These are phyloP conservation scores for Macrolepiota dolichaula DNA, from an alignment of 768 basidiomycete species.

Conservation along the genomic window DNA sequence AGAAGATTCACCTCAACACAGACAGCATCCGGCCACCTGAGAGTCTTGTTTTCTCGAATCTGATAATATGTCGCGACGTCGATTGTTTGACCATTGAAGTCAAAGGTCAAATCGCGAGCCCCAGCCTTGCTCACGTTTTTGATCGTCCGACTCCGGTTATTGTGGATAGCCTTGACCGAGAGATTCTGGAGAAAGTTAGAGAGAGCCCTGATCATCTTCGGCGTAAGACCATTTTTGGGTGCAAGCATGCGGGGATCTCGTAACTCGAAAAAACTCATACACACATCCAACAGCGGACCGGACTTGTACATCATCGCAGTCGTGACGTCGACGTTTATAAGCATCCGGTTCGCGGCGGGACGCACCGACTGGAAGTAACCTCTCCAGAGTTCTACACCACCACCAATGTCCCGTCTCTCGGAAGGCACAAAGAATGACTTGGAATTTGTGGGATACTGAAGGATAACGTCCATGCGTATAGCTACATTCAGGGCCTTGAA, in stretches of 20 bases:
- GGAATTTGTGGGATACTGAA: conserved; percentile 70
- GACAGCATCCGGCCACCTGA: conserved; percentile 59
- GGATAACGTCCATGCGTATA: conserved; percentile 73
- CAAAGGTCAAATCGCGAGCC: conserved; percentile 53
- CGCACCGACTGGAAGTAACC: conserved; percentile 82
- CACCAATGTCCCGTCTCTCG: conserved; percentile 55
- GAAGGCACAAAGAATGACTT: conserved; percentile 71
- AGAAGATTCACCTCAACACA: conserved; percentile 59
- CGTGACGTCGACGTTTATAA: conserved; percentile 80
- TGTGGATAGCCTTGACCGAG: conserved; percentile 34
- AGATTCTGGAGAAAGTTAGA: conserved; percentile 38
- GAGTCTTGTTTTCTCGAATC: conserved; percentile 43
- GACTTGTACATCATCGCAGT: conserved; percentile 76
- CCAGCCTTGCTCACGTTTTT: conserved; percentile 55
- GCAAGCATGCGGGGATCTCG: conserved; percentile 22
- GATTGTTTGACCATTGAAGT: conserved; percentile 50
- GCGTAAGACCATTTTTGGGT: conserved; percentile 41
- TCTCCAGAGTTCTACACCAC: conserved; percentile 69
- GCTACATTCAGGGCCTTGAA: conserved; percentile 71
- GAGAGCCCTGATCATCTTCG: conserved; percentile 49
- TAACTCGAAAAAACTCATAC: conserved; percentile 48
- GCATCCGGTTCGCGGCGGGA: conserved; percentile 61
- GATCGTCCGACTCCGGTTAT: conserved; percentile 40
- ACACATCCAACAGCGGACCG: conserved; percentile 56
- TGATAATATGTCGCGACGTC: conserved; percentile 63